A percentile compares a stretch with the other conserved stretches of the same genome.
These are phyloP conservation scores for Austroboletus sp. DNA, from an alignment of 1,284 basidiomycete species.

Conservation along the genomic window DNA sequence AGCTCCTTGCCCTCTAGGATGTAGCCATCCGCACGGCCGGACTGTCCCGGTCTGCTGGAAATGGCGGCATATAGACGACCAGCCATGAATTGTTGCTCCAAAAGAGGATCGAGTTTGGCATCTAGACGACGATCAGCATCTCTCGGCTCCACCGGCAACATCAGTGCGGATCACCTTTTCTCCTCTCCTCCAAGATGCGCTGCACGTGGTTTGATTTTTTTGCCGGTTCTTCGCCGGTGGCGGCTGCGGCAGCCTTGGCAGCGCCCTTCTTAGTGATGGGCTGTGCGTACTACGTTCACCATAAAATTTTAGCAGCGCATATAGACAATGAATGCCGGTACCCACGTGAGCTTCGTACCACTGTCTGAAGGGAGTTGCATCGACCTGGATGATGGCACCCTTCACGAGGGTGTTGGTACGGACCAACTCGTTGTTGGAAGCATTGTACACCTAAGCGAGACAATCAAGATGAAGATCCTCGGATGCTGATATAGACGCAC, in stretches of 20 bases:
- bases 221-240: constrained; percentile 56
- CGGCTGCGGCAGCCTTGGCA: constrained; percentile 45
- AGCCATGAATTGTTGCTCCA: constrained; percentile 81
- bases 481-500: constrained; percentile 48
- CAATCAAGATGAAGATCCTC: constrained; percentile 4
- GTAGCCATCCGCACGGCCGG: constrained; percentile 90
- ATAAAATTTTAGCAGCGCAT: constrained; percentile 8
- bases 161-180: constrained; percentile 58
- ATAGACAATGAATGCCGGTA: constrained; percentile 19
- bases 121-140: constrained; percentile 39
- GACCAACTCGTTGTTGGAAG: constrained; percentile 97
- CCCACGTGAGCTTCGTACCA: constrained; percentile 95
- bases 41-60: constrained; percentile 89
- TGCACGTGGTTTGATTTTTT: constrained; percentile 87
- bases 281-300: constrained; percentile 68
- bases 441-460: constrained; percentile 79
- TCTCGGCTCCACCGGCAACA: constrained; percentile 2
- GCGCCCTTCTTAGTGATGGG: constrained; percentile 75
- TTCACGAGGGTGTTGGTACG: constrained; percentile 97
- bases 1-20: constrained; percentile 95
- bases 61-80: constrained; percentile 86
- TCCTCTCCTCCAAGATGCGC: constrained; percentile 79
- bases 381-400: constrained; percentile 88
- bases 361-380: constrained; percentile 95
- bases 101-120: constrained; percentile 81